Evolutionary conservation across 768 basidiomycete genomes (phyloP), one percentile per base, ranked within the genome.

Genomic region (Tephrocybe sp.): DNA sequence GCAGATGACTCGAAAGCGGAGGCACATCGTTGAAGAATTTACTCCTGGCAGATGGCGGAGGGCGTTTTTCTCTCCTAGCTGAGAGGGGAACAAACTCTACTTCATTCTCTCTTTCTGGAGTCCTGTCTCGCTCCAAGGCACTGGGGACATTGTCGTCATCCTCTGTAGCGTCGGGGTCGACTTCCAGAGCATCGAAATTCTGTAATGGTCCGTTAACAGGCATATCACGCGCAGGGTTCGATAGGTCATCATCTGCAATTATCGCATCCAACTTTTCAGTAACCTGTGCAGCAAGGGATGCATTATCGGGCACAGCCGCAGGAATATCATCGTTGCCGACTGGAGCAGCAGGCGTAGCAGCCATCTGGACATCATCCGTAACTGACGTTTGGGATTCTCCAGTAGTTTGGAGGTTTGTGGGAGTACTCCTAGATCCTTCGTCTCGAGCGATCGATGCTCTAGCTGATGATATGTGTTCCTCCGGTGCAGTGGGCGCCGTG

Each of bases 1-100:
- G 62, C 13, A 52, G 60, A 19, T 54, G 61, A 52, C 44, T 56
- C 54, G 45, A 49, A 35, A 53, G 50, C 55, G 55, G 40, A 5
- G 33, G 41, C 4, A 31, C 42, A 7, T 33, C 51, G 33, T 35
- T 39, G 32, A 43, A 13, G 32, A 6, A n/a, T 33, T 26, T 20
- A 23, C 8, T 14, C 39, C 40, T 26, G 26, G 54, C 4, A 23
- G 40, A 44, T 20, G 50, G 26, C 13, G 34, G 45, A 16, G 40
- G 23, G n/a, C 39, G 42, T 34, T 50, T 33, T 2, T 20, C 4
- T 17, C 51, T 46, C 38, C 32, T 46, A 22, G n/a, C 26, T n/a
- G 51, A n/a, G 36, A 35, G 20, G 17, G 51, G 33, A 14, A 39
- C 22, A 32, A 30, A 52, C 4, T 10, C 9, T 5, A 22, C 4